A percentile compares a stretch with the other conserved stretches of the same genome.
Conservation (phyloP, 192 early-diverging fungal species). For the Coemansia sp. region DNA sequence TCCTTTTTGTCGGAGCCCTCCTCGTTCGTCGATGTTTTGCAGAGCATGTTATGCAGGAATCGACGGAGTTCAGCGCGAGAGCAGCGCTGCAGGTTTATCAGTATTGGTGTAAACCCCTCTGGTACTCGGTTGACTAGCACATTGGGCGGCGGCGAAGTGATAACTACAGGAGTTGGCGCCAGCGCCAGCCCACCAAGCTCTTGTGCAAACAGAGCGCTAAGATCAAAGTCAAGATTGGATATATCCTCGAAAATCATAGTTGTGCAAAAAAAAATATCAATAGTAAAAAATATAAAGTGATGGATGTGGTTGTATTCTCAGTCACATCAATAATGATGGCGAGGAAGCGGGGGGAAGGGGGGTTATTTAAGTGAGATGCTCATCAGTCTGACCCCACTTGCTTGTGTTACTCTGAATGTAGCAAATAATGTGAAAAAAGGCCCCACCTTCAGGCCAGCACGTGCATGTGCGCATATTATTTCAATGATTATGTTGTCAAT, state of each 20-base stretch:
- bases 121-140: slow-evolving; percentile 49
- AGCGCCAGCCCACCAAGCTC: slow-evolving; percentile 38
- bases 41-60: slow-evolving; percentile 48
- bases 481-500: slow-evolving; percentile 10
- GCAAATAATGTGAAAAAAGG: background rate
- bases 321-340: background rate
- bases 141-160: slow-evolving; percentile 25
- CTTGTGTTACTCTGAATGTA: background rate
- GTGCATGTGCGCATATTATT: slow-evolving; percentile 8
- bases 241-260: slow-evolving; percentile 33
- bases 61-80: slow-evolving; percentile 39
- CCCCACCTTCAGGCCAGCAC: background rate
- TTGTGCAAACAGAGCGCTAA: slow-evolving; percentile 36
- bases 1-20: slow-evolving; percentile 12
- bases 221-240: slow-evolving; percentile 30
- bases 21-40: slow-evolving; percentile 9
- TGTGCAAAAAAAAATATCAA: background rate
- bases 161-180: slow-evolving; percentile 30
- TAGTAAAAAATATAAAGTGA: slow-evolving; percentile 7
- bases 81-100: slow-evolving; percentile 46
- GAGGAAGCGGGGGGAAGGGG: background rate
- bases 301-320: background rate
- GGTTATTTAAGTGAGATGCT: background rate
- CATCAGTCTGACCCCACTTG: background rate
- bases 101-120: slow-evolving; percentile 41